These are phyloP conservation scores for Backusella circina DNA, from an alignment of 192 early-diverging fungal species.

Conservation along the genomic window DNA sequence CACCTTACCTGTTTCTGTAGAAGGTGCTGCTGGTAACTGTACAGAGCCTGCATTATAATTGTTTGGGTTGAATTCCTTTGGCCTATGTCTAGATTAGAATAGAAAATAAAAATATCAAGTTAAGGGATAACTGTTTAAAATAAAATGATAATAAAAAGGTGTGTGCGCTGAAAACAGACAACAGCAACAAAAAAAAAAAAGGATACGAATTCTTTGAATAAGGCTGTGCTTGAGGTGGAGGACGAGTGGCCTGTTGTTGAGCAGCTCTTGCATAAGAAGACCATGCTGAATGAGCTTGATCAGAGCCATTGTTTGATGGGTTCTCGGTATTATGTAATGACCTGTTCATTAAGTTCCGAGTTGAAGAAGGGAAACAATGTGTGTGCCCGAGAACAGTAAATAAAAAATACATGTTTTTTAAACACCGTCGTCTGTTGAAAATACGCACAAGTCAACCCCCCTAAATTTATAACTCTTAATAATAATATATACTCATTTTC, in stretches of 20 bases:
- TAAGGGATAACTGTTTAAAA: not conserved
- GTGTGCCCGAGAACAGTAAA: not conserved
- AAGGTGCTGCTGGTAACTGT: slow-evolving; percentile 17
- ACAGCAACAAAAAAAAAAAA: not conserved
- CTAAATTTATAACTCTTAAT: too few relatives aligned
- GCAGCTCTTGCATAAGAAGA: slow-evolving; percentile 1
- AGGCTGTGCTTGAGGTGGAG: not conserved
- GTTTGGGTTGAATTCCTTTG: not conserved
- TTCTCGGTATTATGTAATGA: slow-evolving; percentile 11
- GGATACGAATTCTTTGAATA: not conserved
- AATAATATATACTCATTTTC: too few relatives aligned
- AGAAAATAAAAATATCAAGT: not conserved
- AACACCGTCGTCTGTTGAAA: not conserved
- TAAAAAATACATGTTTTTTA: not conserved
- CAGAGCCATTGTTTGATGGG: not conserved
- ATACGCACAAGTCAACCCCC: too few relatives aligned
- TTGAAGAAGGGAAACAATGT: not conserved
- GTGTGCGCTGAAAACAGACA: not conserved
- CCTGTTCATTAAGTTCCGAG: slow-evolving; percentile 14
- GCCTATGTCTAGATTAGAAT: not conserved
- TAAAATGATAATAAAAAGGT: not conserved
- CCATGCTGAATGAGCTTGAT: slow-evolving; percentile 9
- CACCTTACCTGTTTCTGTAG: slow-evolving; percentile 21
- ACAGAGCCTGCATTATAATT: not conserved
- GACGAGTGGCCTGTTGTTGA: not conserved